Evolutionary conservation across 2,329 filamentous ascomycete genomes (phyloP), one percentile per base, ranked within the genome.

Genomic region (Daldinia sp.): DNA sequence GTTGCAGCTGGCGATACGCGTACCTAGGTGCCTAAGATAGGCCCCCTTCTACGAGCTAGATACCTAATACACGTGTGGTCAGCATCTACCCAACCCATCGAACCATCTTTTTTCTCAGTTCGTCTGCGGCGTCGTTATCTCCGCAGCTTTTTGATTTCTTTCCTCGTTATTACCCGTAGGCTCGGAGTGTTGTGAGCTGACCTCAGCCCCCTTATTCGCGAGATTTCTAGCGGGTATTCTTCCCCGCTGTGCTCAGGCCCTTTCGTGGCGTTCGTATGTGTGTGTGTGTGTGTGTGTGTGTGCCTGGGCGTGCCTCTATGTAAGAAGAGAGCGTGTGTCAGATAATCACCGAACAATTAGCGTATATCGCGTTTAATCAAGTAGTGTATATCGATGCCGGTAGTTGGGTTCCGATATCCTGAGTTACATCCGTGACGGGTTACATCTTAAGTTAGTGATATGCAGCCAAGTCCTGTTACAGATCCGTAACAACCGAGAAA

Each of bases 161-260:
- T 3, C n/a, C n/a, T 30, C 45, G 25, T 17, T 19, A 29, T 29
- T 29, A 4, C 15, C 13, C 7, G 25, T 29, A n/a, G 25, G 13
- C 25, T 23, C 2, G 37, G 15, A 7, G 3, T 5, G 6, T 32
- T 32, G 45, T 48, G 45, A 10, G 49, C 55, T 55, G 35, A 51
- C 61, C 55, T 59, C 35, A 50, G 41, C 50, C 51, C 32, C 39
- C 35, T 50, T 30, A 25, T 48, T 59, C 43, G 60, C 32, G 35
- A 32, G 19, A 58, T 49, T 58, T 54, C 35, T 45, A 43, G 41
- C 60, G n/a, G 21, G 25, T 25, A 25, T n/a, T 34, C 25, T 48
- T 53, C 32, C 41, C 32, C 50, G 43, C 34, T 8, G 2, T 50
- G 6, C 27, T 50, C n/a, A 50, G 45, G 15, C 25, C 25, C 10